These are phyloP conservation scores for Tuber umbilicatum DNA, from an alignment of 495 filamentous ascomycete genomes.

Conservation along the genomic window DNA sequence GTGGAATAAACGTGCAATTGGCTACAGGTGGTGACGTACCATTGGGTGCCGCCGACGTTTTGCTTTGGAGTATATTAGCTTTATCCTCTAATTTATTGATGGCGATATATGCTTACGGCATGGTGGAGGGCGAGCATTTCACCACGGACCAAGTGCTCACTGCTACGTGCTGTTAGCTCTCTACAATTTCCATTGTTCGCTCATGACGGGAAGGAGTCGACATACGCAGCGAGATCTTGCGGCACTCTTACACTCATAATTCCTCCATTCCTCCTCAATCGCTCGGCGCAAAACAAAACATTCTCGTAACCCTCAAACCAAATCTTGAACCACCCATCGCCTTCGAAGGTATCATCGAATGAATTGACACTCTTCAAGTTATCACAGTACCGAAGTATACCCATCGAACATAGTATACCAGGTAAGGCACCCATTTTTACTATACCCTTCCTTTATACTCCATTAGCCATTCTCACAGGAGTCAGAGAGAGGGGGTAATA, in stretches of 20 bases:
- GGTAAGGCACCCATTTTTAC: too few relatives aligned
- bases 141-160: slow-evolving; percentile 61
- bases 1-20: slow-evolving; percentile 57
- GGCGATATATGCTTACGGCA: slow-evolving; percentile 52
- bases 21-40: slow-evolving; percentile 51
- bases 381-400: too few relatives aligned
- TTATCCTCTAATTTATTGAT: too few relatives aligned
- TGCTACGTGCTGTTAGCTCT: slow-evolving; percentile 40
- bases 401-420: too few relatives aligned
- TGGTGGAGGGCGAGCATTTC: slow-evolving; percentile 65
- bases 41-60: too few relatives aligned
- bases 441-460: too few relatives aligned
- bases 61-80: too few relatives aligned
- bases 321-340: slow-evolving; percentile 76
- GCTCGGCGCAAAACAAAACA: slow-evolving; percentile 61
- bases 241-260: slow-evolving; percentile 56
- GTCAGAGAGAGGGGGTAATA: too few relatives aligned
- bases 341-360: slow-evolving; percentile 44
- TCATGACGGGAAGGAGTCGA: background rate
- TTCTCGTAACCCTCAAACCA: slow-evolving; percentile 59
- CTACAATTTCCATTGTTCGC: background rate
- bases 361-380: slow-evolving; percentile 49
- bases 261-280: too few relatives aligned
- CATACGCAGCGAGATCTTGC: slow-evolving; percentile 48
- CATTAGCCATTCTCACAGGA: too few relatives aligned